These are phyloP conservation scores for Xylaria sp. DNA, from an alignment of 2,329 filamentous ascomycete species.

Conservation along the genomic window DNA sequence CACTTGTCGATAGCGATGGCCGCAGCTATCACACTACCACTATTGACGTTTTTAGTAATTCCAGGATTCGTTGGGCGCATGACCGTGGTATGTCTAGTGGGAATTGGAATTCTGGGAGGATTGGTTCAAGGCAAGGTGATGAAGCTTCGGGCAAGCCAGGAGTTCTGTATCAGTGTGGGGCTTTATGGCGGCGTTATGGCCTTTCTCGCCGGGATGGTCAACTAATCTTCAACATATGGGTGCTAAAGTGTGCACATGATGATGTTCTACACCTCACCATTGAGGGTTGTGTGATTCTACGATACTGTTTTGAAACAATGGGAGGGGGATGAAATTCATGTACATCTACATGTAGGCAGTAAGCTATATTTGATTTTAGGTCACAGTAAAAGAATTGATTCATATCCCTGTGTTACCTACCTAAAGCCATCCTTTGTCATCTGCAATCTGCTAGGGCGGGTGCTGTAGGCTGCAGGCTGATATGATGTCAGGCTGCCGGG, in stretches of 20 bases:
- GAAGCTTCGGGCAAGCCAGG: constrained; percentile 35
- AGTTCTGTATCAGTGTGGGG: constrained; percentile 46
- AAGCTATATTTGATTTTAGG: background rate
- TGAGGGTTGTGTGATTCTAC: background rate
- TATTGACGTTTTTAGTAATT: constrained; percentile 68
- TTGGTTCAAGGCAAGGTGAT: constrained; percentile 45
- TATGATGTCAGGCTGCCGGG: background rate
- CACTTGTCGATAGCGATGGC: constrained; percentile 58
- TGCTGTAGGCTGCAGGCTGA: background rate
- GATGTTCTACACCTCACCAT: background rate
- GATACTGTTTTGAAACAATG: background rate
- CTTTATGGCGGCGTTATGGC: constrained; percentile 54
- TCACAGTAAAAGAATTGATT: background rate
- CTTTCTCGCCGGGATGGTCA: constrained; percentile 44
- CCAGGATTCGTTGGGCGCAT: constrained; percentile 67
- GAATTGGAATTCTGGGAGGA: constrained; percentile 53
- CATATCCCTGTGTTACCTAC: background rate
- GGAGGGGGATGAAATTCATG: background rate
- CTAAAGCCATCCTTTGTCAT: background rate
- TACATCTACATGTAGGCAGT: background rate
- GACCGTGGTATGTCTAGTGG: constrained; percentile 65
- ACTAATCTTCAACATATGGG: constrained; percentile 16
- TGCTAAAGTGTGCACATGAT: background rate
- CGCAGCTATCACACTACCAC: constrained; percentile 63
- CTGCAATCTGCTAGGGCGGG: background rate